Conservation (phyloP, 1,284 basidiomycete species). For the Pisolithus thermaeus region DNA sequence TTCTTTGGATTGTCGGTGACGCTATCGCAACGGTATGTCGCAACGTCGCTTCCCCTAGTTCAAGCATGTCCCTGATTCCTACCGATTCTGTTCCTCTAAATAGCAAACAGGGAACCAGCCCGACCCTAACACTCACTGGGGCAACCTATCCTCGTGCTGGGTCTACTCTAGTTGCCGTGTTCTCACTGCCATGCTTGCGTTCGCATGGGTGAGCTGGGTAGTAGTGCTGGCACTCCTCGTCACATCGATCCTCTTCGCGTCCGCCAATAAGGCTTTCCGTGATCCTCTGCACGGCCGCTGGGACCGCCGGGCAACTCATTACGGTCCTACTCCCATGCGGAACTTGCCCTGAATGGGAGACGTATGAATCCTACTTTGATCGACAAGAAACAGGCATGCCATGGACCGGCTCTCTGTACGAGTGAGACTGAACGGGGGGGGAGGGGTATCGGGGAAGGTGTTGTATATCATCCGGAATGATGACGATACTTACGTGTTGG, state of each 20-base stretch:
- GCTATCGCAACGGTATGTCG: slow-evolving; percentile 54
- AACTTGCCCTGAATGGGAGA: slow-evolving; percentile 16
- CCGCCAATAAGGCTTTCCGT: slow-evolving; percentile 51
- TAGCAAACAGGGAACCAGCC: slow-evolving; percentile 26
- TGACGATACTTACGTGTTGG: no score
- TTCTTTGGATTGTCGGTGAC: slow-evolving; percentile 68
- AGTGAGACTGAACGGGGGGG: no score
- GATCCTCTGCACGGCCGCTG: slow-evolving; percentile 62
- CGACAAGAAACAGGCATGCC: no score
- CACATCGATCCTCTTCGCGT: slow-evolving; percentile 47
- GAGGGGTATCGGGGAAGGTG: no score
- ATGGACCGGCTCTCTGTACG: no score
- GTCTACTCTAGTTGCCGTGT: slow-evolving; percentile 52
- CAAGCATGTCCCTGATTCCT: not conserved
- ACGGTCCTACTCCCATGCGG: slow-evolving; percentile 26
- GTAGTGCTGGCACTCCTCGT: slow-evolving; percentile 45
- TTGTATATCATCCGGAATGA: no score
- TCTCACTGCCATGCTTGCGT: slow-evolving; percentile 62
- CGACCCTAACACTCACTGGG: slow-evolving; percentile 39
- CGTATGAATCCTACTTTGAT: no score
- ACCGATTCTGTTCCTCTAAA: slow-evolving; percentile 6
- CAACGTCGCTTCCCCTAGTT: not conserved
- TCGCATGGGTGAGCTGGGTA: slow-evolving; percentile 67
- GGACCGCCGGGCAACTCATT: slow-evolving; percentile 39
- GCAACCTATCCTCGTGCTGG: slow-evolving; percentile 54